Percentiles rank a stretch among this genome's conserved stretches.
Conservation (phyloP, 2,329 filamentous ascomycete genomes). For the Ascochyta pisi region DNA sequence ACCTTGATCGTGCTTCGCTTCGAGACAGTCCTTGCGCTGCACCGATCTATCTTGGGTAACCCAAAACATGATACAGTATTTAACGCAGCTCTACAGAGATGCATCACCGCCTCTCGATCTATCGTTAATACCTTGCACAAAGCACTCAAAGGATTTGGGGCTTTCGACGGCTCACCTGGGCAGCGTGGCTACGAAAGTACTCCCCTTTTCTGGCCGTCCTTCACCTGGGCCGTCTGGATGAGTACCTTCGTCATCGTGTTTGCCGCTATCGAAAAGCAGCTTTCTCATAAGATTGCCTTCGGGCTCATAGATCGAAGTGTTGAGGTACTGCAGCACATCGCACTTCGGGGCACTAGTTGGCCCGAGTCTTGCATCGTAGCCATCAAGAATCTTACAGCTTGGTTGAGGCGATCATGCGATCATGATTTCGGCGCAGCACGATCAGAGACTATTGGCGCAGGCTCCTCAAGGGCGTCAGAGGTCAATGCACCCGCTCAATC, state of each 20-base stretch:
- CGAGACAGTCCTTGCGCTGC: conserved; percentile 31
- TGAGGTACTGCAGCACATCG: conserved; percentile 29
- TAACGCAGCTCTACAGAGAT: conserved; percentile 32
- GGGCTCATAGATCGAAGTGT: conserved; percentile 27
- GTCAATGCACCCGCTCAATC: too few species aligned
- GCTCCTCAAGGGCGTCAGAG: too few species aligned
- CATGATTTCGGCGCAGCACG: neutral
- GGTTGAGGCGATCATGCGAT: conserved; percentile 18
- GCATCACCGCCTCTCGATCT: conserved; percentile 33
- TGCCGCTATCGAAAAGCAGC: conserved; percentile 29
- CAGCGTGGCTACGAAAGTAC: conserved; percentile 29
- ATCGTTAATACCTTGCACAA: conserved; percentile 36
- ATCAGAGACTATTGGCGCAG: neutral
- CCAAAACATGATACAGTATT: conserved; percentile 30
- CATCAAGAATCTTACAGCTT: conserved; percentile 27
- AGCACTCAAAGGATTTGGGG: conserved; percentile 29
- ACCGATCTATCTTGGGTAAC: conserved; percentile 31
- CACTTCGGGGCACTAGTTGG: conserved; percentile 35
- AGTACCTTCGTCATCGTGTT: conserved; percentile 32
- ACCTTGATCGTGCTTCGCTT: conserved; percentile 34
- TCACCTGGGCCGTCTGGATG: conserved; percentile 39
- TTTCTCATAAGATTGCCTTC: conserved; percentile 26
- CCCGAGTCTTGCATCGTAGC: conserved; percentile 35
- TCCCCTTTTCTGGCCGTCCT: conserved; percentile 35
- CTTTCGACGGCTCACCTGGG: conserved; percentile 33